These are phyloP conservation scores for Trypanosoma boissoni DNA, from an alignment of 208 protist species.

Conservation along the genomic window DNA sequence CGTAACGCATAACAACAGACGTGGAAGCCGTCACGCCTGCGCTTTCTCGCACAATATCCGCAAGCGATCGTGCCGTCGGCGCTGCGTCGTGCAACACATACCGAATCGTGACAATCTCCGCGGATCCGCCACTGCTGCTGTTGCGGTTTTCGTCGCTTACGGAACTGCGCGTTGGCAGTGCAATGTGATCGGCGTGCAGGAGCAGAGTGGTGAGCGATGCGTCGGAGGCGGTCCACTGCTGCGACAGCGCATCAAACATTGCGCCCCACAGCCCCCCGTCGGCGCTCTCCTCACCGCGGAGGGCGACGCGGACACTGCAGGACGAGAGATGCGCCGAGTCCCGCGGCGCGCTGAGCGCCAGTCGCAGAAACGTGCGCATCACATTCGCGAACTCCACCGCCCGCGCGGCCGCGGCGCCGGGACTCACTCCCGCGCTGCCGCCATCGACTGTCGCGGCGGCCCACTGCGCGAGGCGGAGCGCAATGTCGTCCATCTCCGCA, in stretches of 20 bases:
- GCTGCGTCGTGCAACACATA: too few species aligned
- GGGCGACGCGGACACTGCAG: not conserved
- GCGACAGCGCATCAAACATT: conserved; percentile 71
- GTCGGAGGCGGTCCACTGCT: too few species aligned
- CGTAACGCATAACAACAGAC: conserved; percentile 33
- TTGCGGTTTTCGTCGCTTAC: not conserved
- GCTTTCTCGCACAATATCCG: conserved; percentile 12
- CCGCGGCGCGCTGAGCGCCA: not conserved
- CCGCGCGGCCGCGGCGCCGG: conserved; percentile 7
- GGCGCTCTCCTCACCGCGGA: not conserved
- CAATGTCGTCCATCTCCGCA: conserved; percentile 17
- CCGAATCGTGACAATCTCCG: too few species aligned
- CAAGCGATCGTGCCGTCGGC: conserved; percentile 14
- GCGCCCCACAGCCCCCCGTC: conserved; percentile 52
- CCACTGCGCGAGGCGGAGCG: conserved; percentile 1
- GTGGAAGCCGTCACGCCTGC: not conserved
- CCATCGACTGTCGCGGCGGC: conserved; percentile 2
- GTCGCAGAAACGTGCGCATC: conserved; percentile 18
- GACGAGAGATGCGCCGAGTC: not conserved
- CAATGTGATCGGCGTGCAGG: conserved; percentile 36
- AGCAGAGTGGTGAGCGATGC: too few species aligned
- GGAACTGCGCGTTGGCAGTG: conserved; percentile 22
- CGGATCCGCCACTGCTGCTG: too few species aligned
- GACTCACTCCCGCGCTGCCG: too few species aligned
- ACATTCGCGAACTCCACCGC: conserved; percentile 12